Evolutionary conservation across 306 rosid species (phyloP), one percentile per base, ranked within the genome.

Genomic region (Sicyos edulis): DNA sequence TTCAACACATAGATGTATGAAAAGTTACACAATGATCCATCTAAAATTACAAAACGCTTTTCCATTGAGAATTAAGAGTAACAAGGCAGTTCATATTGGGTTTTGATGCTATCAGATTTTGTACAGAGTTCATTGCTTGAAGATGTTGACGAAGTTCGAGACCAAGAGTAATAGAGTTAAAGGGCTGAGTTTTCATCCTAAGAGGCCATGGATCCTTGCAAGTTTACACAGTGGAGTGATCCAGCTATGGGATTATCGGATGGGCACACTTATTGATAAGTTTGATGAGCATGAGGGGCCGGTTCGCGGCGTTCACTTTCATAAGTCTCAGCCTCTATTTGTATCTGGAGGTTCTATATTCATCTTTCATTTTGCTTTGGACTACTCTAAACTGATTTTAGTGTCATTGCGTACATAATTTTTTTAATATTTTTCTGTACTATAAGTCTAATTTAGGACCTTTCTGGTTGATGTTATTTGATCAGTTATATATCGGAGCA

Each of bases 201-300:
- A 92, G 85, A 85, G 98, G 79, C 98, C 98, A 0, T 92, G 98
- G 98, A 85, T 92, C 87, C 90, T 92, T 26, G 98, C 98, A 59
- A 92, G 98, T 90, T 96, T 92, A 72, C 98, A 92, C 86, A 90
- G 96, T 66, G 98, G 98, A 14, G 98, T 92, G 86, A 83, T 92
- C 87, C 98, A 92, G 85, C 88, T 92, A 78, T 92, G 98, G 98
- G 98, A 92, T 60, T 92, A 92, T 55, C 92, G 98, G 19, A 92
- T 92, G 98, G 98, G 98, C 5, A 90, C 98, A 21, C 86, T 92
- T 26, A 92, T 92, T 78, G 98, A 92, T 75, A 83, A 88, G 71
- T 92, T 92, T 66, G 98, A 92, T 12, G 98, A 90, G 84, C 98
- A 92, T n/a, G 98, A 92, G 63, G 98, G 98, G 6, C 98, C 98